Conservation (phyloP, 768 basidiomycete genomes). For the Leucocoprinus birnbaumii region DNA sequence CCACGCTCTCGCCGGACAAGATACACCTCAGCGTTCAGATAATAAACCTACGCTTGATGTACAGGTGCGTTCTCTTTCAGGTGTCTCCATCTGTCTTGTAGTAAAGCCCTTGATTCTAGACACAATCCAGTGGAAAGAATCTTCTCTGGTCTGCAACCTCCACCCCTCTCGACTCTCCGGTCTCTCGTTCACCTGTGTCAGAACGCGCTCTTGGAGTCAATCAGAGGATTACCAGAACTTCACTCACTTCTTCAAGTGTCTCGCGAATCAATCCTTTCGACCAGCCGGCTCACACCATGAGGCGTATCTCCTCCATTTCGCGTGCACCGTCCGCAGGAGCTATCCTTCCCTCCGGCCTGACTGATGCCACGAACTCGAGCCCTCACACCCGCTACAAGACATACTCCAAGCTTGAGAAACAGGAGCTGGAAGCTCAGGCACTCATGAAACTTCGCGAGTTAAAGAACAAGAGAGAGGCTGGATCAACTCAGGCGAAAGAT, state of each 20-base stretch:
- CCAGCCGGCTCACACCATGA: constrained; percentile 23
- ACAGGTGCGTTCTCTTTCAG: constrained; percentile 21
- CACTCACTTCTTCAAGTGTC: constrained; percentile 40
- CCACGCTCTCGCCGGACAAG: constrained; percentile 69
- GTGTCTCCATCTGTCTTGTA: background rate
- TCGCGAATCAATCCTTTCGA: constrained; percentile 51
- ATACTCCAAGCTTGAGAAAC: constrained; percentile 80
- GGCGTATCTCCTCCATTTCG: constrained; percentile 40
- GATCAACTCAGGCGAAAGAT: constrained; percentile 37
- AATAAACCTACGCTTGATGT: constrained; percentile 38
- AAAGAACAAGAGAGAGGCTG: constrained; percentile 42
- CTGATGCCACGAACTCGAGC: constrained; percentile 55
- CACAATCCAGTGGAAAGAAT: constrained; percentile 48
- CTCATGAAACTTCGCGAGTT: constrained; percentile 67
- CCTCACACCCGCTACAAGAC: constrained; percentile 19
- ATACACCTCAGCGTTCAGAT: constrained; percentile 45
- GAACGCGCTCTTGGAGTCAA: constrained; percentile 7
- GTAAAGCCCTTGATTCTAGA: constrained; percentile 7
- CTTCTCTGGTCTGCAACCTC: constrained; percentile 66
- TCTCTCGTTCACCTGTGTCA: constrained; percentile 28
- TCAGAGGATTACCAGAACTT: constrained; percentile 31
- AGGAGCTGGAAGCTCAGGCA: constrained; percentile 78
- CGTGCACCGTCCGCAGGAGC: constrained; percentile 25
- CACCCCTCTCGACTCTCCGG: constrained; percentile 32
- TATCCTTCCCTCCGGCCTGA: constrained; percentile 27